Percentiles rank a stretch among this genome's conserved stretches.
phyloP scores from a whole-genome alignment of 441 rosid genomes.

The Metrosideros polymorpha region DNA sequence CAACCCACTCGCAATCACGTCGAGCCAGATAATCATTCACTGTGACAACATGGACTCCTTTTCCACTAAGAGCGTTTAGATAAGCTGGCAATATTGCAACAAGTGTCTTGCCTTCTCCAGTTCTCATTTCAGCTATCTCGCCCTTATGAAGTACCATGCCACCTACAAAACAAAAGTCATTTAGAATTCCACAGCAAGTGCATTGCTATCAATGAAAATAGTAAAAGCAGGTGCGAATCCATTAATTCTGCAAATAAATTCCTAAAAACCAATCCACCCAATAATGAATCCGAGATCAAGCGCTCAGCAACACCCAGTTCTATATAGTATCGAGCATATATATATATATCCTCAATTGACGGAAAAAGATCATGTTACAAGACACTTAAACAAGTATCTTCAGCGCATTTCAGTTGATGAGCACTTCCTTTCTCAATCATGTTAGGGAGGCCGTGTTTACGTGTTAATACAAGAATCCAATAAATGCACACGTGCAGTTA shows the following conservation, averaged over 20 bases:
- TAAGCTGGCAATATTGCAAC: constrained; percentile 95
- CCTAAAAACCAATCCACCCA: not conserved
- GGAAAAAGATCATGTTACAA: not conserved
- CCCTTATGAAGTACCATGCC: constrained; percentile 98
- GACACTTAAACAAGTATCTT: not conserved
- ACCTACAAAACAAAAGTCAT: constrained; percentile 32
- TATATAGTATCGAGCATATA: not conserved
- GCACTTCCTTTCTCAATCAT: not conserved
- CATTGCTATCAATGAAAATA: not conserved
- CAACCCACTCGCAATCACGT: constrained; percentile 98
- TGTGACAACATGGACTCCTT: constrained; percentile 92
- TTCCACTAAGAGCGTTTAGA: constrained; percentile 85
- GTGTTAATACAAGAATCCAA: not conserved
- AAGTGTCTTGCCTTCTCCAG: constrained; percentile 99
- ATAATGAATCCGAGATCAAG: not conserved
- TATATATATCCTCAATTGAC: not conserved
- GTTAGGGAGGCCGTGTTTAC: not conserved
- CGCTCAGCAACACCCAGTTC: not conserved
- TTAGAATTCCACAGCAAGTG: not conserved
- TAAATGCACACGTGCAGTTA: not conserved
- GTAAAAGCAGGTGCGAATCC: not conserved
- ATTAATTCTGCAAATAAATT: not conserved
- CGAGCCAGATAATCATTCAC: constrained; percentile 95
- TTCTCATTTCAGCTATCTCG: constrained; percentile 95
- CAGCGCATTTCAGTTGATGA: not conserved